A percentile compares a stretch with the other conserved stretches of the same genome.
These are phyloP conservation scores for Cytospora chrysosperma DNA, from an alignment of 2,329 filamentous ascomycete species.

Conservation along the genomic window DNA sequence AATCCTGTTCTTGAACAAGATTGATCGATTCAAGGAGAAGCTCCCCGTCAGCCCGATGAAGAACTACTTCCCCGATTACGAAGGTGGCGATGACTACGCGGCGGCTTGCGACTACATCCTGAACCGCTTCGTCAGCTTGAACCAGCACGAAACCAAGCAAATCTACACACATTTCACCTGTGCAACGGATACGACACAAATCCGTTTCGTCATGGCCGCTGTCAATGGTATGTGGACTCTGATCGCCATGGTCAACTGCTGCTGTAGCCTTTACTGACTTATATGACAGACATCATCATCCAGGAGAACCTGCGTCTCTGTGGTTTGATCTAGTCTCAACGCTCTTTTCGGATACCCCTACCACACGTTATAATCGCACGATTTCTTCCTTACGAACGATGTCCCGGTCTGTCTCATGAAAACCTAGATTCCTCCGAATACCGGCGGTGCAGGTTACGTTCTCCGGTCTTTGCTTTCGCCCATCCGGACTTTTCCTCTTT, in stretches of 20 bases:
- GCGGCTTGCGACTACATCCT: constrained; percentile 98
- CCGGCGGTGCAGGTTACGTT: constrained; percentile 17
- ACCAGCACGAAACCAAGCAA: constrained; percentile 99
- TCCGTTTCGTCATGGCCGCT: constrained; percentile 98
- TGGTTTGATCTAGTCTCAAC: constrained; percentile 72
- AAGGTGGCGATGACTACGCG: constrained; percentile 93
- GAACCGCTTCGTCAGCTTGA: constrained; percentile 96
- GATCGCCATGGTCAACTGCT: background rate
- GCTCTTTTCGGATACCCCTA: constrained; percentile 26
- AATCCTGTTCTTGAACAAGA: constrained; percentile 88
- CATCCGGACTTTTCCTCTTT: constrained; percentile 11
- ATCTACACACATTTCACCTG: constrained; percentile 99
- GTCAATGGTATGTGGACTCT: constrained; percentile 76
- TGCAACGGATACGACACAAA: constrained; percentile 97
- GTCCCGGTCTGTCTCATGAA: constrained; percentile 23
- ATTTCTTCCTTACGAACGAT: constrained; percentile 27
- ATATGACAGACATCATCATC: constrained; percentile 86
- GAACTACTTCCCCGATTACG: constrained; percentile 87
- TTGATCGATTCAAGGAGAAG: constrained; percentile 86
- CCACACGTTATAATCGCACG: constrained; percentile 25
- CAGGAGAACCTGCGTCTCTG: constrained; percentile 98
- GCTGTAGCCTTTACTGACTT: constrained; percentile 41
- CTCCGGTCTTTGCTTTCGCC: constrained; percentile 12
- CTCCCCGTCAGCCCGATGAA: constrained; percentile 79
- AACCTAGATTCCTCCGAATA: constrained; percentile 12